A percentile compares a stretch with the other conserved stretches of the same genome.
phyloP scores from a whole-genome alignment of 148 eudicot genomes.

The Cornus suecica region DNA sequence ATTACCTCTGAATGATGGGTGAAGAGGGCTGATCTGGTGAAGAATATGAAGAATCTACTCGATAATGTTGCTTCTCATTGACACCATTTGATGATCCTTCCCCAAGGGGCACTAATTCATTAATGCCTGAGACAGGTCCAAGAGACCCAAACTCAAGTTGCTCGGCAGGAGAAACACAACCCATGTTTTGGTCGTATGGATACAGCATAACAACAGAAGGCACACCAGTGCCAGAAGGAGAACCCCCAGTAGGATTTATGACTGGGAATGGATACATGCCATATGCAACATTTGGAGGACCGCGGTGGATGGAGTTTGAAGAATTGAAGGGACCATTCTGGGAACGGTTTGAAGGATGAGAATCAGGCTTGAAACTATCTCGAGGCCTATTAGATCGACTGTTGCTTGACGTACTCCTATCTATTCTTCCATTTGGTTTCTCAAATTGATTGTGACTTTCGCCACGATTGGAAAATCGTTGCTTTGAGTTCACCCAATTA shows the following conservation, averaged over 20 bases:
- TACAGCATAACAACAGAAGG: conserved; percentile 36
- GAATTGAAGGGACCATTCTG: conserved; percentile 13
- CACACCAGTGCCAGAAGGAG: conserved; percentile 14
- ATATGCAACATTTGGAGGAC: conserved; percentile 16
- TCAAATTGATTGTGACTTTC: conserved; percentile 41
- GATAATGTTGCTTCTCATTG: background rate
- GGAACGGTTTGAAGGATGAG: conserved; percentile 15
- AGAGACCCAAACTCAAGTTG: conserved; percentile 42
- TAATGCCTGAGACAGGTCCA: conserved; percentile 21
- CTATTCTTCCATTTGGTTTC: conserved; percentile 35
- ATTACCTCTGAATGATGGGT: background rate
- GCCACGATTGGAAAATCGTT: conserved; percentile 33
- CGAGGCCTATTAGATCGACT: conserved; percentile 29
- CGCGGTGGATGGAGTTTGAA: conserved; percentile 10
- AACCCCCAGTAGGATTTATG: conserved; percentile 18
- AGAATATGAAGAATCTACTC: background rate
- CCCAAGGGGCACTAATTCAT: background rate
- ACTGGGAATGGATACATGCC: conserved; percentile 23
- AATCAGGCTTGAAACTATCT: conserved; percentile 25
- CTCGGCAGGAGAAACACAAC: conserved; percentile 31
- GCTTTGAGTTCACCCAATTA: conserved; percentile 34
- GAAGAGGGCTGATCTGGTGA: background rate
- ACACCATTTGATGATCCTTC: background rate
- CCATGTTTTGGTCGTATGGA: conserved; percentile 35
- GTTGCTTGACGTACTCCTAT: conserved; percentile 25